These are phyloP conservation scores for Mortierella sp. DNA, from an alignment of 371 early-diverging fungal genomes.

Conservation along the genomic window DNA sequence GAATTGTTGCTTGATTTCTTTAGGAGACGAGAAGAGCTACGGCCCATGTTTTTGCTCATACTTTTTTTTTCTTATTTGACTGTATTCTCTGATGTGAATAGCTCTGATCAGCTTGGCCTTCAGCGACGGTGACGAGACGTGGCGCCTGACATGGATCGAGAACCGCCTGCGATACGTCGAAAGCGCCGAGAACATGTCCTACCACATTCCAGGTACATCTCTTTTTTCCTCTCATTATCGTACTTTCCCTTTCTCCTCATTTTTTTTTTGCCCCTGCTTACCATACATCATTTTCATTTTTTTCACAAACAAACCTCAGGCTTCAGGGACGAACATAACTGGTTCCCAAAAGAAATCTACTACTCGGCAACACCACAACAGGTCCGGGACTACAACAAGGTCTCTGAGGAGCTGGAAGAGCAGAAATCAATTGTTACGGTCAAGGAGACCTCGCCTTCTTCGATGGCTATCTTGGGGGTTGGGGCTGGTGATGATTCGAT, in stretches of 20 bases:
- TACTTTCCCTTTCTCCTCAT: no score
- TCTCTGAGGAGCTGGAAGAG: not conserved
- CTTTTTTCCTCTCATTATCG: not conserved
- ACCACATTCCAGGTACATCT: constrained; percentile 18
- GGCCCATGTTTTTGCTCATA: not conserved
- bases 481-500: not conserved
- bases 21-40: not conserved
- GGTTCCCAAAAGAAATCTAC: constrained; percentile 17
- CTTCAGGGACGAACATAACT: not conserved
- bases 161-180: constrained; percentile 19
- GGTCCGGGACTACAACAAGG: constrained; percentile 9
- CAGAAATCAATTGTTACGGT: not conserved
- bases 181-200: constrained; percentile 29
- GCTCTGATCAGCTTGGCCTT: constrained; percentile 25
- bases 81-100: no score
- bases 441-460: constrained; percentile 3
- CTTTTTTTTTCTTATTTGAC: not conserved
- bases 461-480: not conserved
- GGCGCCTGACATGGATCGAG: constrained; percentile 21
- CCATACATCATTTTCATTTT: not conserved
- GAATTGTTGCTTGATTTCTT: not conserved
- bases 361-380: constrained; percentile 13
- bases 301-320: not conserved
- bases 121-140: constrained; percentile 13
- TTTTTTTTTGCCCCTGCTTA: not conserved